Conservation (phyloP, 2,329 filamentous ascomycete species). For the Arthrobotrys pseudoclavata region DNA sequence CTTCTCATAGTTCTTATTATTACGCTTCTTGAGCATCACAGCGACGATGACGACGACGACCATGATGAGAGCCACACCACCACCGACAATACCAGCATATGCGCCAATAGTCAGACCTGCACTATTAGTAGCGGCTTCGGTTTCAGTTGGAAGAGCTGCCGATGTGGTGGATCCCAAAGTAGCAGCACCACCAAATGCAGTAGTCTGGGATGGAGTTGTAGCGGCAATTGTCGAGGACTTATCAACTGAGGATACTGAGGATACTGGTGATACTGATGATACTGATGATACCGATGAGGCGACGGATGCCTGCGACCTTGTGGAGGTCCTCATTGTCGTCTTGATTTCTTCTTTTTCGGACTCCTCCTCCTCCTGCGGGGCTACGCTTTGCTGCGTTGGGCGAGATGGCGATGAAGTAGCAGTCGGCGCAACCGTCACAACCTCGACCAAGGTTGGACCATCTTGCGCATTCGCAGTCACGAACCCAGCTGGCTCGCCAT, state of each 20-base stretch:
- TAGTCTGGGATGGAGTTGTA: slow-evolving; percentile 33
- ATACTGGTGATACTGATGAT: background rate
- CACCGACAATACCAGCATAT: slow-evolving; percentile 83
- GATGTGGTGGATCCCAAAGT: slow-evolving; percentile 39
- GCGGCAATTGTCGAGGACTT: slow-evolving; percentile 26
- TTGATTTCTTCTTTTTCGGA: slow-evolving; percentile 28
- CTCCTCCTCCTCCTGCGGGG: slow-evolving; percentile 28
- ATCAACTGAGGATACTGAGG: background rate
- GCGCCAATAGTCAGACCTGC: slow-evolving; percentile 56
- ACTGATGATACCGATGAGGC: slow-evolving; percentile 3
- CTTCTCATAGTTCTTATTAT: slow-evolving; percentile 70
- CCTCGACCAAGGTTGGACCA: background rate
- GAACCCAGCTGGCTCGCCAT: slow-evolving; percentile 42
- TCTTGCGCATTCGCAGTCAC: slow-evolving; percentile 24
- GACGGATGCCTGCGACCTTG: slow-evolving; percentile 15
- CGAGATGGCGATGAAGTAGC: slow-evolving; percentile 15
- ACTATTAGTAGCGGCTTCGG: slow-evolving; percentile 45
- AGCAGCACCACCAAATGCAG: slow-evolving; percentile 11
- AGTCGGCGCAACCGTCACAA: slow-evolving; percentile 3
- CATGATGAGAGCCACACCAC: slow-evolving; percentile 79
- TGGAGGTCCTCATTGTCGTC: slow-evolving; percentile 49
- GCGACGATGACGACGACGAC: slow-evolving; percentile 77
- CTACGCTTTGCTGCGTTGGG: slow-evolving; percentile 41
- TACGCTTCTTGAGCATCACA: slow-evolving; percentile 78
- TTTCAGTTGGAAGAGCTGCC: slow-evolving; percentile 21